These are phyloP conservation scores for Triticum timopheevii DNA, from an alignment of 176 grass and related monocot genomes.

Conservation along the genomic window DNA sequence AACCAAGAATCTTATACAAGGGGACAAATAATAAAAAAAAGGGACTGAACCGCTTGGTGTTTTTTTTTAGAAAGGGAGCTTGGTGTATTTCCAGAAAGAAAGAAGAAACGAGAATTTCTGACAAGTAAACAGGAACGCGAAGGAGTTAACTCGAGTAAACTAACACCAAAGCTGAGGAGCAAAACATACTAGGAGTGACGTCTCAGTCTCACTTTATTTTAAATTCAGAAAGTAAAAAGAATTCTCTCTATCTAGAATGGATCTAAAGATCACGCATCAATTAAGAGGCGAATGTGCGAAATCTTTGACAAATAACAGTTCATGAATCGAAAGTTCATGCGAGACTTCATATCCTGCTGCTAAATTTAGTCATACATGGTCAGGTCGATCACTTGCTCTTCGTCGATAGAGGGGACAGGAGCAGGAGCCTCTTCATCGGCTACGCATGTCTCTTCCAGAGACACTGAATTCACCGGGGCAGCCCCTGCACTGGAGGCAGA, in stretches of 20 bases:
- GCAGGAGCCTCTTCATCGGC: constrained; percentile 27
- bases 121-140: background rate
- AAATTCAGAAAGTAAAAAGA: background rate
- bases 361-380: constrained; percentile 35
- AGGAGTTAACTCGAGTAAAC: too few species aligned
- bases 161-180: background rate
- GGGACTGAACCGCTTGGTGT: too few species aligned
- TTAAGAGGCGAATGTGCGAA: background rate
- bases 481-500: too few species aligned
- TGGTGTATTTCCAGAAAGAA: too few species aligned
- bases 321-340: background rate
- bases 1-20: too few species aligned
- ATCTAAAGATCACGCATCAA: background rate
- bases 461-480: too few species aligned
- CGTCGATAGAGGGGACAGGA: constrained; percentile 4
- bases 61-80: too few species aligned
- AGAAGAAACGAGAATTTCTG: too few species aligned
- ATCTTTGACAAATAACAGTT: constrained; percentile 6
- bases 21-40: too few species aligned
- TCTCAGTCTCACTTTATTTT: background rate
- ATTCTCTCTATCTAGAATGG: too few species aligned
- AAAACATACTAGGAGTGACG: background rate
- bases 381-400: background rate
- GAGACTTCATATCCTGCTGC: background rate
- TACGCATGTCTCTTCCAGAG: constrained; percentile 30